A percentile compares a stretch with the other conserved stretches of the same genome.
These are phyloP conservation scores for Zangia roseola DNA, from an alignment of 768 basidiomycete species.

Conservation along the genomic window DNA sequence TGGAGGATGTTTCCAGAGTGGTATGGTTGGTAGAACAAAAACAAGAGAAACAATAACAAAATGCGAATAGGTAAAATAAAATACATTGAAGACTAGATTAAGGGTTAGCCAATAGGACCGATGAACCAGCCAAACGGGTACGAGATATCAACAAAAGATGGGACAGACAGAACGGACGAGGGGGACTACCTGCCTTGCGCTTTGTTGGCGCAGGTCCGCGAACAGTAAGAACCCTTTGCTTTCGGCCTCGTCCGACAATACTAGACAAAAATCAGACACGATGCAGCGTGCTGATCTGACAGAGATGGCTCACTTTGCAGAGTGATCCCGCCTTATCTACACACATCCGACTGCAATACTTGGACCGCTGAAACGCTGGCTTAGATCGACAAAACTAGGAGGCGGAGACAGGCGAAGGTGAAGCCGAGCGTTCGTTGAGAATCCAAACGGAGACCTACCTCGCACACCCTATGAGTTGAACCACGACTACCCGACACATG, in stretches of 20 bases:
- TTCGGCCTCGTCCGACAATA: slow-evolving; percentile 24
- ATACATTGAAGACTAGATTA: not conserved
- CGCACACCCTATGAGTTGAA: slow-evolving; percentile 15
- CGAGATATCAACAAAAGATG: not conserved
- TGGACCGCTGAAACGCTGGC: slow-evolving; percentile 52
- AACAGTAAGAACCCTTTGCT: slow-evolving; percentile 22
- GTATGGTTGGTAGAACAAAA: not conserved
- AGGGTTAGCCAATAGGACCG: not conserved
- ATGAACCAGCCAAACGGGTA: slow-evolving; percentile 6
- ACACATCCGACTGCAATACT: slow-evolving; percentile 63
- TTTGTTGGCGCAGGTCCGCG: slow-evolving; percentile 24
- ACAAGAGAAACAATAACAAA: not conserved
- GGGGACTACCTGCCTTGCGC: slow-evolving; percentile 11
- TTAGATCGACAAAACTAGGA: slow-evolving; percentile 54
- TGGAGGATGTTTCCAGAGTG: not conserved
- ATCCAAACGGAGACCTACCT: slow-evolving; percentile 20
- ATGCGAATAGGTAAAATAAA: not conserved
- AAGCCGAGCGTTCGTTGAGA: too few species aligned
- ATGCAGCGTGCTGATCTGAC: too few species aligned
- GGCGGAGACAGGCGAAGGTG: too few species aligned
- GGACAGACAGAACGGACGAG: not conserved
- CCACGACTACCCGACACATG: slow-evolving; percentile 8
- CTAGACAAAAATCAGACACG: too few species aligned
- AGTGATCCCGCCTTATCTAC: slow-evolving; percentile 40
- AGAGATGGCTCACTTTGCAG: slow-evolving; percentile 24